phyloP scores from a whole-genome alignment of 2,329 filamentous ascomycete species.

The Alternaria solani region DNA sequence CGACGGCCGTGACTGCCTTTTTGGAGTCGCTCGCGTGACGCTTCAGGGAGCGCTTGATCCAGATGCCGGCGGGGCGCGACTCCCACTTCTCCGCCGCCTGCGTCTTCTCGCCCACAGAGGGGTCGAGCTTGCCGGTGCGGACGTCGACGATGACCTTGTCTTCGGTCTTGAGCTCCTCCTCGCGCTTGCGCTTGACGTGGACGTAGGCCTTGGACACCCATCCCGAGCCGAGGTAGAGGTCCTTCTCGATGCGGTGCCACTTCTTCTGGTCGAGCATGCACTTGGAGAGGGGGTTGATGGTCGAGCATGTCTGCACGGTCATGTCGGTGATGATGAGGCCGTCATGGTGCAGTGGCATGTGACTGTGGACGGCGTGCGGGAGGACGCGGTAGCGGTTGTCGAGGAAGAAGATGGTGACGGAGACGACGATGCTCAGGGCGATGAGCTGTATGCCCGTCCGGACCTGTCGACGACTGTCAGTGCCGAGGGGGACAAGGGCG shows the following conservation, averaged over 20 bases:
- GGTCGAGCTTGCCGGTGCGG: constrained; percentile 75
- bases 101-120: constrained; percentile 64
- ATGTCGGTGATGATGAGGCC: constrained; percentile 88
- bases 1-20: constrained; percentile 78
- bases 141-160: constrained; percentile 85
- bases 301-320: constrained; percentile 77
- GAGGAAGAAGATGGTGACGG: constrained; percentile 79
- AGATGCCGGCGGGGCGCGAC: constrained; percentile 76
- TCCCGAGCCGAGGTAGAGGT: constrained; percentile 78
- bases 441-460: constrained; percentile 78
- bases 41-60: constrained; percentile 79
- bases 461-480: constrained; percentile 45
- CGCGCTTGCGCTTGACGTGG: constrained; percentile 82
- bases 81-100: constrained; percentile 76
- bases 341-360: constrained; percentile 81
- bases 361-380: constrained; percentile 83
- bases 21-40: constrained; percentile 78
- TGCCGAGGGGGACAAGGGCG: neutral
- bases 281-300: constrained; percentile 74
- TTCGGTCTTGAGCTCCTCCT: constrained; percentile 77
- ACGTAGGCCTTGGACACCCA: constrained; percentile 82
- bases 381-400: constrained; percentile 89
- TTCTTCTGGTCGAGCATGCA: constrained; percentile 75
- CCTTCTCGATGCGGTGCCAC: constrained; percentile 90
- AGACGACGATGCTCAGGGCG: constrained; percentile 67